Percentiles rank a stretch among this genome's conserved stretches.
phyloP scores from a whole-genome alignment of 345 rosid species.

The Linum tenue region DNA sequence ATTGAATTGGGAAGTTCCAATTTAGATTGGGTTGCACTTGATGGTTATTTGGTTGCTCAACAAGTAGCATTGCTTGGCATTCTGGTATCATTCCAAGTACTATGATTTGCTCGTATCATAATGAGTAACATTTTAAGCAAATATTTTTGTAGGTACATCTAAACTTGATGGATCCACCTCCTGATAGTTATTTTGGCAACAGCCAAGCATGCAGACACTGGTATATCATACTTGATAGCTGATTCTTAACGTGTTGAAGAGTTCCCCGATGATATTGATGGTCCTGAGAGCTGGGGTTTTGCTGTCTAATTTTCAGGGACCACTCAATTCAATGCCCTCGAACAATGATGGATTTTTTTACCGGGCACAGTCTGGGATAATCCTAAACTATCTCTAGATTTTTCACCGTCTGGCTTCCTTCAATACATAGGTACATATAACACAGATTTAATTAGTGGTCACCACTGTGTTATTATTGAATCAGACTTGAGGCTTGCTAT shows the following conservation, averaged over 20 bases:
- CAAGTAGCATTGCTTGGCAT: conserved; percentile 4
- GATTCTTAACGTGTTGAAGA: neutral
- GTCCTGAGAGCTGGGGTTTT: neutral
- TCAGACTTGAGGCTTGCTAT: too few species aligned
- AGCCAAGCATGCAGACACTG: conserved; percentile 40
- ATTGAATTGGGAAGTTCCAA: conserved; percentile 33
- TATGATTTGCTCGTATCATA: neutral
- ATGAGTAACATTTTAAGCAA: neutral
- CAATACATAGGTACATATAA: too few species aligned
- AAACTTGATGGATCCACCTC: conserved; percentile 65
- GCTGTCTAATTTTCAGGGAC: conserved; percentile 33
- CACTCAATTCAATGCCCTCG: conserved; percentile 34
- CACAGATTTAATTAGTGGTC: too few species aligned
- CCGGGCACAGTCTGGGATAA: conserved; percentile 50
- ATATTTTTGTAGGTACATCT: conserved; percentile 33
- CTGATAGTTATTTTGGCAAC: conserved; percentile 53
- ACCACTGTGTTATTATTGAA: too few species aligned
- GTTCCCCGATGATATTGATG: neutral
- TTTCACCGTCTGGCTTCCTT: too few species aligned
- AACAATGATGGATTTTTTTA: conserved; percentile 41
- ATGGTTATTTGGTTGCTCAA: conserved; percentile 43
- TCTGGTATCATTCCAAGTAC: neutral
- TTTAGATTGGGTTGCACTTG: conserved; percentile 38
- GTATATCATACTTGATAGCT: conserved; percentile 22
- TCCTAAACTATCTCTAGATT: too few species aligned